Evolutionary conservation across 139 green algal species (phyloP).

Genomic region (Yamagishiella unicocca): DNA sequence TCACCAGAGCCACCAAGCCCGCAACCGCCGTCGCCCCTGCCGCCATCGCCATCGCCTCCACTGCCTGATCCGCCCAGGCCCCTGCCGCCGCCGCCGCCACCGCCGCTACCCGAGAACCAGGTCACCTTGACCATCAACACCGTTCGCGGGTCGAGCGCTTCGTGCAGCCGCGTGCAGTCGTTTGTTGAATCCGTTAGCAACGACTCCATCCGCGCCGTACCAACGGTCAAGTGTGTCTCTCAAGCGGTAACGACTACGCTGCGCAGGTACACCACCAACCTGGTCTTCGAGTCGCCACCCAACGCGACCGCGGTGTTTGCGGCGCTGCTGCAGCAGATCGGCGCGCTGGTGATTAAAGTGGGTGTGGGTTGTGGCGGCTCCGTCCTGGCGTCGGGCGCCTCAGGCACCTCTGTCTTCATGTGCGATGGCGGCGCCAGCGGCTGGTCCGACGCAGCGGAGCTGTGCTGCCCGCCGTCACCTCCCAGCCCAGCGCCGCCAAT

Average conservation of each 20-base stretch:
- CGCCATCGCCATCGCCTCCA: too few species aligned
- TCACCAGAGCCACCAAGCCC: background rate
- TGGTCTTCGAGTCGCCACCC: background rate
- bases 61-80: too few species aligned
- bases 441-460: background rate
- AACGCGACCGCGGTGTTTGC: background rate
- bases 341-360: background rate
- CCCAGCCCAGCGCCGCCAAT: background rate
- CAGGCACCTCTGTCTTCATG: background rate
- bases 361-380: constrained; percentile 17
- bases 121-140: background rate
- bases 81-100: background rate
- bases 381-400: background rate
- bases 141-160: background rate
- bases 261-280: background rate
- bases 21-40: background rate
- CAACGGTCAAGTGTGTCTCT: background rate
- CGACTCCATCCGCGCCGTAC: background rate
- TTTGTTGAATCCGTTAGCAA: background rate
- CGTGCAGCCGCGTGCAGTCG: background rate
- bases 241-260: background rate
- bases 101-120: background rate
- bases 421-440: background rate
- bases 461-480: constrained; percentile 28
- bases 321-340: background rate